Base-by-base conservation (phyloP, 495 filamentous ascomycete genomes). In the Aspergillus sparsus region DNA sequence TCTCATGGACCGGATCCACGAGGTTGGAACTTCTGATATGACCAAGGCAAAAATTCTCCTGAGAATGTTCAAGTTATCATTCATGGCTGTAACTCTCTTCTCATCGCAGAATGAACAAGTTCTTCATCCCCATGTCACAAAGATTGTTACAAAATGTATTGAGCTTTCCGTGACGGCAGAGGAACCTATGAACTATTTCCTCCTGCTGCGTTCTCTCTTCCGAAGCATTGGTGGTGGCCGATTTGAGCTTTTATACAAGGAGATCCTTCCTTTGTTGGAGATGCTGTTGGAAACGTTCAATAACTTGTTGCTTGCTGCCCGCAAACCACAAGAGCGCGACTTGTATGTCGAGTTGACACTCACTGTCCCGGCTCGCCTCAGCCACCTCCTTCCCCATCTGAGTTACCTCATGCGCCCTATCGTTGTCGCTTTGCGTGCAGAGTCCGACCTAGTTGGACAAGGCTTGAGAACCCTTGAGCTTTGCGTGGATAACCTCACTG, bases 21-120 rank as follows among this genome's bases (percentile, higher is more conserved):
- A 98, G 63, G 91, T 99, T 44, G 95, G 95, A 37, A 95, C 91
- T 0, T 87, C 87, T 11, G 91, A 98, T 70, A 88, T 90, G 50
- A 90, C 89, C 58, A 93, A 91, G 73, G 92, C 93, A 0, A 92
- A 92, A 50, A 94, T 98, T 54, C 78, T 99, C 9, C 80, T 99
- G 13, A 86, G 95, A 46, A 86, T 99, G 53, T 99, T 99, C 81
- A 99, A 99, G 76, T 80, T 99, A 46, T 96, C 92, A 5, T 99
- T 99, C 77, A 99, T 99, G 95, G 95, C 95, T 0, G 95, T 99
- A 32, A 98, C 95, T 0, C 76, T 99, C 9, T 99, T 99, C 70
- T 92, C 91, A 0, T 80, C 83, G 9, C 92, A 97, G 70, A 99
- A 99, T 66, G 95, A 99, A 70, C 89, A 91, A 67, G 93, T 99